phyloP scores from a whole-genome alignment of 257 asterid genomes.

The Nyctanthes arbortristis region DNA sequence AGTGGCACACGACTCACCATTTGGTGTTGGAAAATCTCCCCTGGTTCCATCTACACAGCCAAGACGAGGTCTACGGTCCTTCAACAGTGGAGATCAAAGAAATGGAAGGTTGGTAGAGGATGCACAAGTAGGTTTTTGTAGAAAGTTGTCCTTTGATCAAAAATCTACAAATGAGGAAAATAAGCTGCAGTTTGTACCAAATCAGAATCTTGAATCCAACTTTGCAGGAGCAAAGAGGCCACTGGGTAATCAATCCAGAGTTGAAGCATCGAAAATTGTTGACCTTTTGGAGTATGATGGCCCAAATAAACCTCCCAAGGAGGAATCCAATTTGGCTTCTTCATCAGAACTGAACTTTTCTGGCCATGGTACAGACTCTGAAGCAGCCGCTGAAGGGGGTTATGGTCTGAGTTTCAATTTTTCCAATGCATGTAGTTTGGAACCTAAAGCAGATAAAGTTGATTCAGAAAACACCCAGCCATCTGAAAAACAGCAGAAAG shows the following conservation, averaged over 20 bases:
- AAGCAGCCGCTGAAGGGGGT: constrained; percentile 7
- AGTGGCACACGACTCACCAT: too few species aligned
- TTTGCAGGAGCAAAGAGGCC: constrained; percentile 9
- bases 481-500: constrained; percentile 3
- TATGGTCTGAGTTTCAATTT: constrained; percentile 4
- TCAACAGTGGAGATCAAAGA: too few species aligned
- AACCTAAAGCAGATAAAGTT: constrained; percentile 10
- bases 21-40: too few species aligned
- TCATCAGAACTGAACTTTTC: constrained; percentile 10
- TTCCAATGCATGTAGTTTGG: background rate
- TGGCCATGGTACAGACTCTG: constrained; percentile 5
- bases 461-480: constrained; percentile 2
- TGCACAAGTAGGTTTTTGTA: constrained; percentile 18
- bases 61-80: too few species aligned
- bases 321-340: constrained; percentile 2
- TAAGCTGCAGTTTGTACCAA: constrained; percentile 9
- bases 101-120: constrained; percentile 19
- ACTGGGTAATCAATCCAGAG: background rate
- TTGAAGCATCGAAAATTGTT: constrained; percentile 11
- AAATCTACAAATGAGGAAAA: constrained; percentile 16
- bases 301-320: constrained; percentile 7
- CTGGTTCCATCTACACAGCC: too few species aligned
- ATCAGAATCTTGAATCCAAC: constrained; percentile 13
- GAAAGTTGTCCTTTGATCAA: constrained; percentile 37
- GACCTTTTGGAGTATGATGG: background rate